A percentile compares a stretch with the other conserved stretches of the same genome.
These are phyloP conservation scores for Canariomyces notabilis DNA, from an alignment of 2,329 filamentous ascomycete species.

Conservation along the genomic window DNA sequence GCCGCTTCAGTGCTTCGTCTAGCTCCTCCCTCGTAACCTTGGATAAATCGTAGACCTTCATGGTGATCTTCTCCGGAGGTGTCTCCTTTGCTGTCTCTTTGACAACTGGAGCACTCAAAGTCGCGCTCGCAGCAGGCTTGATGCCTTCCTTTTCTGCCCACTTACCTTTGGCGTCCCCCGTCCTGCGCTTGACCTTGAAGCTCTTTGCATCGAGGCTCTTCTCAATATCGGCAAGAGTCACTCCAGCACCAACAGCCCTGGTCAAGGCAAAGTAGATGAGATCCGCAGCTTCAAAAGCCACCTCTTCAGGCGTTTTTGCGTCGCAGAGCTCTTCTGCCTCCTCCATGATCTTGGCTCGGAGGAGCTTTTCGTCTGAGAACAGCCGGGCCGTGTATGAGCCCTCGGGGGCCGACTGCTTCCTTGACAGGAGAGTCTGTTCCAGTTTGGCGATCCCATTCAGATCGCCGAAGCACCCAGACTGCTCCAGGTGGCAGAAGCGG, in stretches of 20 bases:
- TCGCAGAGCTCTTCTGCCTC: constrained; percentile 94
- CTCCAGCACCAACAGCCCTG: constrained; percentile 79
- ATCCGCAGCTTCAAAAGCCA: constrained; percentile 92
- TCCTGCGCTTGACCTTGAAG: constrained; percentile 87
- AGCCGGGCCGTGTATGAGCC: constrained; percentile 92
- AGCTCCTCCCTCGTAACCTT: constrained; percentile 62
- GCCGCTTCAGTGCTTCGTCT: constrained; percentile 71
- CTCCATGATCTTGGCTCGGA: constrained; percentile 96
- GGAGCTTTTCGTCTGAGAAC: constrained; percentile 84
- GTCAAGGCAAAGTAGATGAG: constrained; percentile 93
- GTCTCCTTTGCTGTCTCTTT: constrained; percentile 37
- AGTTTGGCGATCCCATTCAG: constrained; percentile 76
- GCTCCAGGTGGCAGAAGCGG: constrained; percentile 89
- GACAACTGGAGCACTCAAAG: constrained; percentile 32
- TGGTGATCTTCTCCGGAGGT: constrained; percentile 58
- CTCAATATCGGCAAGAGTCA: constrained; percentile 84
- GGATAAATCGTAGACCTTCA: constrained; percentile 72
- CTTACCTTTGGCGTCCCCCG: constrained; percentile 88
- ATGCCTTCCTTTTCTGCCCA: constrained; percentile 83
- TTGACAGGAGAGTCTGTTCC: constrained; percentile 77
- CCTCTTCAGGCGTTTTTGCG: constrained; percentile 72
- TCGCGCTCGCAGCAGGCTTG: constrained; percentile 35
- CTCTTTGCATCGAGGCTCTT: constrained; percentile 90
- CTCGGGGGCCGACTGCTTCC: constrained; percentile 75
- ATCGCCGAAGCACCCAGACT: constrained; percentile 86